Percentiles rank a stretch among this genome's conserved stretches.
Conservation (phyloP, 169 alveolate genomes). For the Babesia sp. region DNA sequence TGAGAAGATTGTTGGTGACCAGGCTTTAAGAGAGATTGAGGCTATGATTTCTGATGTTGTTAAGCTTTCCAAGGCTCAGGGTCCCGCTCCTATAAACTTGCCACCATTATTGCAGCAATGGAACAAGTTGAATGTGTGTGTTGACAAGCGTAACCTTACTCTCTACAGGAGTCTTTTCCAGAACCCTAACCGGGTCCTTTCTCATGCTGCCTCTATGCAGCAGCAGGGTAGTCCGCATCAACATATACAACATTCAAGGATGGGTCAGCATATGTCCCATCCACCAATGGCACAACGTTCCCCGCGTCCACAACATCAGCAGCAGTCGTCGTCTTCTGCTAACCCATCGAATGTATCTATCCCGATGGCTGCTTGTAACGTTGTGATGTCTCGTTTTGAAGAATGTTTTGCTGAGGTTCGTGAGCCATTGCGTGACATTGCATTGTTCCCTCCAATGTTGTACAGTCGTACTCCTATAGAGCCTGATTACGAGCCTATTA, state of each 20-base stretch:
- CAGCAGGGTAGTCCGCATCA: not conserved
- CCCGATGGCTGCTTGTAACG: conserved; percentile 7
- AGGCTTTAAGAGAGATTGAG: conserved; percentile 87
- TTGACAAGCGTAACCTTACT: conserved; percentile 32
- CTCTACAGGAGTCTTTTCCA: conserved; percentile 30
- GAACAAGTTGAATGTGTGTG: conserved; percentile 33
- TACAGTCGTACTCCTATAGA: conserved; percentile 40
- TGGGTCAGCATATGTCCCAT: not conserved
- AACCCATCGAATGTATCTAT: not conserved
- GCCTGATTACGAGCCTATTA: conserved; percentile 42
- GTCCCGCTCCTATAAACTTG: conserved; percentile 5
- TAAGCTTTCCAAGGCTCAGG: conserved; percentile 12
- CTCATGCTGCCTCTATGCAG: not conserved
- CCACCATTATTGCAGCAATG: conserved; percentile 61
- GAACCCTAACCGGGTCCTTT: not conserved
- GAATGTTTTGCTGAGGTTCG: conserved; percentile 73
- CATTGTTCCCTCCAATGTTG: conserved; percentile 74
- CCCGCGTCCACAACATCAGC: not conserved
- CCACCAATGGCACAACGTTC: not conserved
- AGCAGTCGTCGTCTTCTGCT: not conserved
- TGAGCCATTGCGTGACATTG: conserved; percentile 74
- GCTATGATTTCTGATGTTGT: conserved; percentile 28
- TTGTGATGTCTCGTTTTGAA: conserved; percentile 66
- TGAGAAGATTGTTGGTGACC: conserved; percentile 91
- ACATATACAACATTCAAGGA: not conserved